Evolutionary conservation across 1,284 basidiomycete species (phyloP).

Genomic region (Thecaphora thlaspeos): DNA sequence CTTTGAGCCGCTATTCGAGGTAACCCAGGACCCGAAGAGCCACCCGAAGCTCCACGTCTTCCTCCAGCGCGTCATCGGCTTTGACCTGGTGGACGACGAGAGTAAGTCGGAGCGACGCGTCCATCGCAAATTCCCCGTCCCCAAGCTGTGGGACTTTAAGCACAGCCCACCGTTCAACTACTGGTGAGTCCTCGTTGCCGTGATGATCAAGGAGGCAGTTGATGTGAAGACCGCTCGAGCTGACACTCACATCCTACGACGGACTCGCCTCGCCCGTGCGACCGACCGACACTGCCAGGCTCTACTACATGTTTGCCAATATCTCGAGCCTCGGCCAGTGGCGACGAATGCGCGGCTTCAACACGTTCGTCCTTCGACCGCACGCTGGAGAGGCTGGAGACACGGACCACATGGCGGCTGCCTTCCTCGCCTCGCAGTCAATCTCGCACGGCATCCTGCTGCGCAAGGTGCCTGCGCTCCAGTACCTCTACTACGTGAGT

Average conservation of each 20-base stretch:
- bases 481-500: slow-evolving; percentile 69
- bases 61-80: slow-evolving; percentile 90
- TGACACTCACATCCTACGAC: too few species aligned
- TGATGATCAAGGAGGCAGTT: too few species aligned
- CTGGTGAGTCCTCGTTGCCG: slow-evolving; percentile 58
- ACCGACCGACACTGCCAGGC: slow-evolving; percentile 62
- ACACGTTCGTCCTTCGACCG: slow-evolving; percentile 90
- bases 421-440: slow-evolving; percentile 93
- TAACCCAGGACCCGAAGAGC: slow-evolving; percentile 82
- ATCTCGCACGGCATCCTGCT: slow-evolving; percentile 98
- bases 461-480: slow-evolving; percentile 87
- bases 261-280: too few species aligned
- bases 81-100: slow-evolving; percentile 97
- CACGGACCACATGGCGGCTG: slow-evolving; percentile 92
- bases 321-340: slow-evolving; percentile 92
- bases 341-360: slow-evolving; percentile 82
- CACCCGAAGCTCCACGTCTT: slow-evolving; percentile 96
- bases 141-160: slow-evolving; percentile 80
- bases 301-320: slow-evolving; percentile 98
- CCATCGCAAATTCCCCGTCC: slow-evolving; percentile 93
- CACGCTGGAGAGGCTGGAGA: slow-evolving; percentile 98
- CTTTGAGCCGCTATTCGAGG: slow-evolving; percentile 91
- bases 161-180: slow-evolving; percentile 94
- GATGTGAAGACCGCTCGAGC: too few species aligned
- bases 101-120: slow-evolving; percentile 88